phyloP scores from a whole-genome alignment of 2,329 filamentous ascomycete genomes.

The Cladosporium sp. region DNA sequence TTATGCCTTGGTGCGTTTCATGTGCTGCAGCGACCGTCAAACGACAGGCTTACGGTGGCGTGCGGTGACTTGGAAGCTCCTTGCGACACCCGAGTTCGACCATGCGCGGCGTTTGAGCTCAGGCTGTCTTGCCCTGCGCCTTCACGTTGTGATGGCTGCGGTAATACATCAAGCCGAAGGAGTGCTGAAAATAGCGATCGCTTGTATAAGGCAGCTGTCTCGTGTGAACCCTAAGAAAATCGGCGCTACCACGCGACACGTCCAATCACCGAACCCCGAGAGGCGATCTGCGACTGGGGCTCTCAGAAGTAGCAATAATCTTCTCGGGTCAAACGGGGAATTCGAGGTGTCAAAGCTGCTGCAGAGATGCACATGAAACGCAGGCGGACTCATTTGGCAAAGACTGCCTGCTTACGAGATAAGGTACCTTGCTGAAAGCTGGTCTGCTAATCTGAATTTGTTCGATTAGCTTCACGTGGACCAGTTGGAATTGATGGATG shows the following conservation, averaged over 20 bases:
- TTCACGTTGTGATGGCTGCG: no score
- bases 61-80: background rate
- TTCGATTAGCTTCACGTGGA: no score
- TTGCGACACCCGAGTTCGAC: background rate
- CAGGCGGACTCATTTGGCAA: no score
- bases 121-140: background rate
- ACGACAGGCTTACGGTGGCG: background rate
- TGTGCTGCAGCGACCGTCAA: background rate
- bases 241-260: conserved; percentile 1
- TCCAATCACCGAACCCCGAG: conserved; percentile 1
- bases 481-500: no score
- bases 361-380: no score
- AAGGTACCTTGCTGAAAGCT: no score
- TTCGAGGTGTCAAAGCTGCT: no score
- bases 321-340: no score
- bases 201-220: conserved; percentile 1
- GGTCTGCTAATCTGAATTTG: no score
- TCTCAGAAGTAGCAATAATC: background rate
- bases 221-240: background rate
- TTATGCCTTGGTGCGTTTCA: conserved; percentile 8
- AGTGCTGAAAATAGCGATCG: conserved; percentile 2
- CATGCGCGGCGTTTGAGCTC: background rate
- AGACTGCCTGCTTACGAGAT: no score
- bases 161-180: background rate
- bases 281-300: background rate